Evolutionary conservation across 768 basidiomycete genomes (phyloP).

Genomic region (Leccinum variicolor): DNA sequence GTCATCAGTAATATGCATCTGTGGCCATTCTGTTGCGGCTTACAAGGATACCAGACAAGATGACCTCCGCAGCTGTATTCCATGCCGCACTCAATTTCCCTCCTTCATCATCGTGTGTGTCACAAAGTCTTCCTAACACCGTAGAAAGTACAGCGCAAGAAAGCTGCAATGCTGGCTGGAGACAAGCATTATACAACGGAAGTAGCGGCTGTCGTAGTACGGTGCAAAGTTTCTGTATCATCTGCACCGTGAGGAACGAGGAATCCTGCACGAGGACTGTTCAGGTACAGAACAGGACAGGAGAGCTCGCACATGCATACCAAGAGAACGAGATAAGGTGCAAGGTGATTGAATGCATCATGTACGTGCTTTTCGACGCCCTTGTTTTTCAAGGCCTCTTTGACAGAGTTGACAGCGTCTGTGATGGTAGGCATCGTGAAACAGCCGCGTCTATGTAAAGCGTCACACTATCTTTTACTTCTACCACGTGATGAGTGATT

Average conservation of each 20-base stretch:
- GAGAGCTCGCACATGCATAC: conserved; percentile 30
- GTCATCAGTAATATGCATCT: conserved; percentile 13
- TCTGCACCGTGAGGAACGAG: conserved; percentile 34
- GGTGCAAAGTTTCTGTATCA: conserved; percentile 35
- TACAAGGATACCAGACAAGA: conserved; percentile 56
- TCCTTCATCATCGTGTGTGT: conserved; percentile 21
- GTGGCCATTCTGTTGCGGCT: conserved; percentile 5
- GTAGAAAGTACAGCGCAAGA: conserved; percentile 38
- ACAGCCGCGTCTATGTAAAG: neutral
- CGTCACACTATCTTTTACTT: neutral
- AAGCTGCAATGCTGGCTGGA: conserved; percentile 38
- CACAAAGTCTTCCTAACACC: conserved; percentile 38
- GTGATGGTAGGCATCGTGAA: conserved; percentile 25
- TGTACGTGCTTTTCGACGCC: conserved; percentile 28
- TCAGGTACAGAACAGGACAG: neutral
- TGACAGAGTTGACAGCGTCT: conserved; percentile 32
- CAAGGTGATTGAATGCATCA: conserved; percentile 38
- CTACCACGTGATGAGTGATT: conserved; percentile 28
- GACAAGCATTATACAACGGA: conserved; percentile 42
- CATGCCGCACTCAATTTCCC: conserved; percentile 32
- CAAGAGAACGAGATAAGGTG: conserved; percentile 42
- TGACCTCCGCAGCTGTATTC: conserved; percentile 42
- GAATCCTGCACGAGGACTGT: conserved; percentile 33
- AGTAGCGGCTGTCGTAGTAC: conserved; percentile 42
- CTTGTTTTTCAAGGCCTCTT: conserved; percentile 26